These are phyloP conservation scores for Pistacia integerrima DNA, from an alignment of 345 rosid species.

Conservation along the genomic window DNA sequence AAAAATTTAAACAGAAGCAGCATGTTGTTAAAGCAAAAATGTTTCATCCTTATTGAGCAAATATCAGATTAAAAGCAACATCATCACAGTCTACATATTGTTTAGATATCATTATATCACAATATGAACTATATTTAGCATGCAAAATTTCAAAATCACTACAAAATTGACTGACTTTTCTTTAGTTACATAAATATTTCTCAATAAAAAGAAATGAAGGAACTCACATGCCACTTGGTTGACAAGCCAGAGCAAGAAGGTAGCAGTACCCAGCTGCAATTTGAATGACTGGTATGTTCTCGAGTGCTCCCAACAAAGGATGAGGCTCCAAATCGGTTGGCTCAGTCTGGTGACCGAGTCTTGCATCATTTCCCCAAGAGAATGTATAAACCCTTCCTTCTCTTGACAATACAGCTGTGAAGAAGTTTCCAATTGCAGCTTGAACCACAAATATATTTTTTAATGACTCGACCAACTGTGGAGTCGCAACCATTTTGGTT, in stretches of 20 bases:
- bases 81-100: background rate
- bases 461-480: conserved; percentile 78
- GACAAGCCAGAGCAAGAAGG: conserved; percentile 90
- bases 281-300: conserved; percentile 84
- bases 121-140: background rate
- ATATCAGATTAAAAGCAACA: background rate
- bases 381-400: conserved; percentile 96
- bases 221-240: conserved; percentile 92
- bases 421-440: conserved; percentile 87
- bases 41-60: background rate
- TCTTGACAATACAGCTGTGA: conserved; percentile 88
- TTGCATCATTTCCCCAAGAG: conserved; percentile 84
- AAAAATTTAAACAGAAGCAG: background rate
- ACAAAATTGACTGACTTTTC: background rate
- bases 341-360: conserved; percentile 83
- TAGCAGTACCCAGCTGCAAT: conserved; percentile 95
- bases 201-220: conserved; percentile 19
- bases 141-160: background rate
- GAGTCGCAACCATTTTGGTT: conserved; percentile 61
- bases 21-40: background rate
- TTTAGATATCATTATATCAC: background rate
- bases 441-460: conserved; percentile 83
- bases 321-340: conserved; percentile 68
- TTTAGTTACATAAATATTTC: background rate
- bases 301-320: conserved; percentile 86